A percentile compares a stretch with the other conserved stretches of the same genome.
Evolutionary conservation across 371 early-diverging fungal species (phyloP).

Genomic region (Furculomyces boomerangus): DNA sequence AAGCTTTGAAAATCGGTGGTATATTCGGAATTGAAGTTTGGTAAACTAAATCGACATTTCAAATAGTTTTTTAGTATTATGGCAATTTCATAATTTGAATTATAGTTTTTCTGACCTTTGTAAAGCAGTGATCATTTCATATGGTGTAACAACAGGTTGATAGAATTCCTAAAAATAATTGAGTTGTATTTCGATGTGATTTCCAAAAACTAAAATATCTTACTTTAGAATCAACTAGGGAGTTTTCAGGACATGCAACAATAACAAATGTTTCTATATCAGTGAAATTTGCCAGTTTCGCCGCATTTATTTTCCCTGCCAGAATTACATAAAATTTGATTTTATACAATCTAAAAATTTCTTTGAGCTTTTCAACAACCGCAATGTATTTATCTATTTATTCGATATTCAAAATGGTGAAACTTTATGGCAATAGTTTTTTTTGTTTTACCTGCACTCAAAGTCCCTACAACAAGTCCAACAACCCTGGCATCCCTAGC

Average conservation of each 20-base stretch:
- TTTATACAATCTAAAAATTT: constrained; percentile 45
- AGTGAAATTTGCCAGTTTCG: constrained; percentile 89
- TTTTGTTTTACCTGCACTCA: constrained; percentile 59
- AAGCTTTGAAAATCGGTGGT: constrained; percentile 48
- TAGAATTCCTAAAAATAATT: constrained; percentile 59
- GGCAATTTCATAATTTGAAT: not conserved
- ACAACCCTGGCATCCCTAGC: constrained; percentile 84
- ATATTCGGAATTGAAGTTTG: constrained; percentile 61
- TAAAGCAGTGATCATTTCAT: constrained; percentile 69
- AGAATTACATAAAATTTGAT: constrained; percentile 80
- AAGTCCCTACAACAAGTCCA: constrained; percentile 90
- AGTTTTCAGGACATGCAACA: constrained; percentile 87
- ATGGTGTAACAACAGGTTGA: constrained; percentile 83
- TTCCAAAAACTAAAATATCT: too few relatives aligned
- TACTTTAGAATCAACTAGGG: constrained; percentile 69
- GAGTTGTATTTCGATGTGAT: too few relatives aligned
- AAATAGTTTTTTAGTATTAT: not conserved
- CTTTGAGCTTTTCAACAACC: constrained; percentile 60
- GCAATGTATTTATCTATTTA: constrained; percentile 68
- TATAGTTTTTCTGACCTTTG: too few relatives aligned
- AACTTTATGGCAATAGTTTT: not conserved
- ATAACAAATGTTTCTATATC: constrained; percentile 84
- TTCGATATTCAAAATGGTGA: too few relatives aligned
- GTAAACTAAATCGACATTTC: constrained; percentile 14
- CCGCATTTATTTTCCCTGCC: constrained; percentile 86